These are phyloP conservation scores for Eremochloa ophiuroides DNA, from an alignment of 176 grass and related monocot genomes.

Conservation along the genomic window DNA sequence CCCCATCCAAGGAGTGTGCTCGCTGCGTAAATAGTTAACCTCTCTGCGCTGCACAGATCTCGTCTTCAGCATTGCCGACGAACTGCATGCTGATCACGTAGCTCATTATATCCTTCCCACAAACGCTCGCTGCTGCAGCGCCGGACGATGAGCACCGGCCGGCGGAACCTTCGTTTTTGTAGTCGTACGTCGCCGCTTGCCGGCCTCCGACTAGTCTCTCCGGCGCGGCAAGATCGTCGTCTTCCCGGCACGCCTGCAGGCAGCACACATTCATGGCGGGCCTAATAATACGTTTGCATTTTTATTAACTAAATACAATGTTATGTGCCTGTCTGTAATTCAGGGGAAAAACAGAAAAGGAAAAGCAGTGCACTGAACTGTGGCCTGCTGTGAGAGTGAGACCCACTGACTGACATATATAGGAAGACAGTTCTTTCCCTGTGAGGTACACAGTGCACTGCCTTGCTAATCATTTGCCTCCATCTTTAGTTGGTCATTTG, in stretches of 20 bases:
- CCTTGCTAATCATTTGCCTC: slow-evolving; percentile 9
- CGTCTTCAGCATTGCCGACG: neutral
- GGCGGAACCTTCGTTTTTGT: neutral
- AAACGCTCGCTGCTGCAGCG: neutral
- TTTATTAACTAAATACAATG: too few species aligned
- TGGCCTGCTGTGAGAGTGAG: neutral
- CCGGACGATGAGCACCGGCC: neutral
- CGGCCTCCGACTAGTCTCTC: slow-evolving; percentile 30
- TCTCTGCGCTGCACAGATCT: slow-evolving; percentile 10
- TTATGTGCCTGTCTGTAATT: neutral
- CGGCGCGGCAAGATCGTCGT: slow-evolving; percentile 12
- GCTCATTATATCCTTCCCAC: neutral
- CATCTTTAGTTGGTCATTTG: neutral
- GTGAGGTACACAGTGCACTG: neutral
- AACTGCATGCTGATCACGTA: neutral
- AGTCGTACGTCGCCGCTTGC: too few species aligned
- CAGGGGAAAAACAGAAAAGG: too few species aligned
- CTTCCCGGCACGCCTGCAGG: slow-evolving; percentile 45
- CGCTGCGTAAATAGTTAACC: neutral
- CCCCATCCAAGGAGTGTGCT: neutral
- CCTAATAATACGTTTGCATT: too few species aligned
- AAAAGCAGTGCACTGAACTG: neutral
- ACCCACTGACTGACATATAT: neutral
- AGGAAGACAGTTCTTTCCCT: neutral
- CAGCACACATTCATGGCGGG: too few species aligned